Base-by-base conservation (phyloP, 441 rosid genomes). In the Jatropha multifida region DNA sequence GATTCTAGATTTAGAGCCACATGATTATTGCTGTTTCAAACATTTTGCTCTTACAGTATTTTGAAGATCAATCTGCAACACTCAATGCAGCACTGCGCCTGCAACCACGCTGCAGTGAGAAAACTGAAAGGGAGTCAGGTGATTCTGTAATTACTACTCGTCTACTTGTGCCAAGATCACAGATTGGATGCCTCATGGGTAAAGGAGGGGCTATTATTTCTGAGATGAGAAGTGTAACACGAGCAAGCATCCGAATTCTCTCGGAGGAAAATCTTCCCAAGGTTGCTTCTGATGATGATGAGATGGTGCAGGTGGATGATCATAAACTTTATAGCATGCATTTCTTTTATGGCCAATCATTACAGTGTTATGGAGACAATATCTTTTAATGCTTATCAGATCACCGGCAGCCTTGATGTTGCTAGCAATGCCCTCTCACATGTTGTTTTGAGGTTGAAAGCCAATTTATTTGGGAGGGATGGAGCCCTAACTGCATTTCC, bases 121-220 rank as follows among this genome's bases (percentile, higher is more conserved):
- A 85, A 88, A 81, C 85, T 69, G 99, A 96, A 84, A 92, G 93
- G 85, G 98, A 96, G 76, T 92, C 98, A 2, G 97, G 97, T 74
- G 88, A 81, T 79, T 86, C 88, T 86, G 92, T 88, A 73, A 87
- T 87, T 82, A 92, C 98, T 17, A 92, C 97, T 52, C 98, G 99
- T 63, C 85, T 96, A 49, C 97, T 96, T 72, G 98, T 96, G 79
- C 94, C 97, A 73, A 86, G 94, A 77, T 92, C 99, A 40, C 88
- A 93, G 78, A 92, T 96, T 83, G 99, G 99, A 72, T 96, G 99
- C 83, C 90, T 96, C 73, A 90, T 96, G 86, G 99, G 99, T 65
- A 96, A 94, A 88, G 98, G 96, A 51, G 99, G 99, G 70, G 82
- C 94, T 80, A 94, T 96, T 74, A 92, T 94, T 70, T 84, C 92